Evolutionary conservation across 1,284 basidiomycete species (phyloP).

Genomic region (Porodaedalea pini): DNA sequence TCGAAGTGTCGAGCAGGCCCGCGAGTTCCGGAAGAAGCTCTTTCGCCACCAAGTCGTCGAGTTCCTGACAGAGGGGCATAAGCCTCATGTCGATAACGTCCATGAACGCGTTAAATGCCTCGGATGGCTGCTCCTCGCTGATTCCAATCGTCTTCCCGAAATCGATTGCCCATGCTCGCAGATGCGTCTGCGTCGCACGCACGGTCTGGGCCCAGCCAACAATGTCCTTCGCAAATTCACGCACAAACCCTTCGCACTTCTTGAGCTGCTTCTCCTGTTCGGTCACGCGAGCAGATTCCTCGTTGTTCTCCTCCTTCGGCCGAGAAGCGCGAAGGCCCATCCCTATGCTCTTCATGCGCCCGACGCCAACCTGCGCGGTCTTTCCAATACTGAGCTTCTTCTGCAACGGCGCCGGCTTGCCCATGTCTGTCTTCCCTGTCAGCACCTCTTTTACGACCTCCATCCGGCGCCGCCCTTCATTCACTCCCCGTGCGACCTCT

Average conservation of each 20-base stretch:
- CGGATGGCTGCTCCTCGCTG: slow-evolving; percentile 42
- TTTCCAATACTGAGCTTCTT: slow-evolving; percentile 31
- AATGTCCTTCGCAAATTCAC: slow-evolving; percentile 54
- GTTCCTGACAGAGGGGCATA: slow-evolving; percentile 45
- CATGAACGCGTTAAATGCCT: slow-evolving; percentile 74
- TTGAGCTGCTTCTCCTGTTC: slow-evolving; percentile 53
- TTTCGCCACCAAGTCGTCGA: slow-evolving; percentile 50
- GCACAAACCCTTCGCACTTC: slow-evolving; percentile 49
- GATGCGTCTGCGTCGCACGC: slow-evolving; percentile 39
- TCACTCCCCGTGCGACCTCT: slow-evolving; percentile 79
- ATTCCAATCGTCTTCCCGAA: slow-evolving; percentile 71
- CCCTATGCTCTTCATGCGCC: slow-evolving; percentile 54
- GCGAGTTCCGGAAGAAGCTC: slow-evolving; percentile 53
- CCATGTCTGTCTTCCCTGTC: slow-evolving; percentile 22
- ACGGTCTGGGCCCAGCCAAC: slow-evolving; percentile 57
- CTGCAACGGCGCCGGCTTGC: slow-evolving; percentile 38
- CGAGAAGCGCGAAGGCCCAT: slow-evolving; percentile 28
- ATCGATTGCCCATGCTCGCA: slow-evolving; percentile 57
- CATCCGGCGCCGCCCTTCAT: slow-evolving; percentile 80
- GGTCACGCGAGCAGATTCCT: slow-evolving; percentile 54
- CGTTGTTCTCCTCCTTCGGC: slow-evolving; percentile 35
- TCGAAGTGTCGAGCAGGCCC: slow-evolving; percentile 51
- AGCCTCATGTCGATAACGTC: slow-evolving; percentile 53
- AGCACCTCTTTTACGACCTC: slow-evolving; percentile 81
- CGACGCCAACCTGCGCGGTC: slow-evolving; percentile 52